A percentile compares a stretch with the other conserved stretches of the same genome.
phyloP scores from a whole-genome alignment of 108 stramenopile genomes.

The Epithemia pelagica region DNA sequence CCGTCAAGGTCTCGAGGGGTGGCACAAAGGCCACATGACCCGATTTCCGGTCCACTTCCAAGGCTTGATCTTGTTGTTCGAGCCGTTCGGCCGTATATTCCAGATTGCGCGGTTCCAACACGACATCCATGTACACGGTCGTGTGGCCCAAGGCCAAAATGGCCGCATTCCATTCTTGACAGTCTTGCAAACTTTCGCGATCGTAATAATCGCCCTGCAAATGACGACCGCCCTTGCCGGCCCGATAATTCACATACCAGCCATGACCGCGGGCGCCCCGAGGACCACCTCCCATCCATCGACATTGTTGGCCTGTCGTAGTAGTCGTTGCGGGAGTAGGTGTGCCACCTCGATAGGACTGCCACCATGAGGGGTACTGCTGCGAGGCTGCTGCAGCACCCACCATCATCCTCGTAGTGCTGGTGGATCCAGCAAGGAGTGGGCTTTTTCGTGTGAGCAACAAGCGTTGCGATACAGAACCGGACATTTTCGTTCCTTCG shows the following conservation, averaged over 20 bases:
- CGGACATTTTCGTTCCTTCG: no score
- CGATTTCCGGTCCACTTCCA: conserved; percentile 4
- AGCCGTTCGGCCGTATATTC: not conserved
- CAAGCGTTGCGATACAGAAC: no score
- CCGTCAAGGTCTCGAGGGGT: not conserved
- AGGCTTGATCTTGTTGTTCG: not conserved
- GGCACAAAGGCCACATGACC: not conserved
- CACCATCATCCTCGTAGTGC: no score
- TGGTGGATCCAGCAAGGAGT: no score
- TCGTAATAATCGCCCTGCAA: conserved; percentile 81
- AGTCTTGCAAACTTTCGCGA: conserved; percentile 35
- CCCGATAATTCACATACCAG: conserved; percentile 81
- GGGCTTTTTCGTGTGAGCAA: no score
- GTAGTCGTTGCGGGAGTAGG: no score
- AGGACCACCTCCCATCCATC: no score
- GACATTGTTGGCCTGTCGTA: no score
- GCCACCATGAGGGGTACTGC: no score
- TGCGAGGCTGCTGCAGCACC: no score
- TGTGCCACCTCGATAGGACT: no score
- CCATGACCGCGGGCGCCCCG: conserved; percentile 79
- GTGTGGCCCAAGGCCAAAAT: conserved; percentile 42
- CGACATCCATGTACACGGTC: conserved; percentile 28
- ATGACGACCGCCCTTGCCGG: conserved; percentile 78
- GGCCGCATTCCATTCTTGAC: conserved; percentile 56
- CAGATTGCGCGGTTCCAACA: conserved; percentile 18